Evolutionary conservation across 2,329 filamentous ascomycete species (phyloP).

Genomic region (Plectosphaerella plurivora): DNA sequence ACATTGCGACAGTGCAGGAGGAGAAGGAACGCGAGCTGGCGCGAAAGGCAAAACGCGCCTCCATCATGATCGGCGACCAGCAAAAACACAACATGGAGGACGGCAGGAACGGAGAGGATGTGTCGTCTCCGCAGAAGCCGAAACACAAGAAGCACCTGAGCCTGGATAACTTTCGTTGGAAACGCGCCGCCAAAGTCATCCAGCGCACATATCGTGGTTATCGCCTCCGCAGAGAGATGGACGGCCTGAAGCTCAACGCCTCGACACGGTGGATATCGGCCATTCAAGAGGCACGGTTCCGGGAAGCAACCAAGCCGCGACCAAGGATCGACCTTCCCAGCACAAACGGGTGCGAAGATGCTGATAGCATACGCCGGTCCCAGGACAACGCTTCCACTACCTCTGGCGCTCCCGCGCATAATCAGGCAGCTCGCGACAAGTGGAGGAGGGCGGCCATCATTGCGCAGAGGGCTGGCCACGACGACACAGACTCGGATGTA

Average conservation of each 20-base stretch:
- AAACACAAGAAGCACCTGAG: conserved; percentile 12
- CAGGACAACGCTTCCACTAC: conserved; percentile 9
- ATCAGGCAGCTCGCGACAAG: conserved; percentile 52
- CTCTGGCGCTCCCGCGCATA: conserved; percentile 10
- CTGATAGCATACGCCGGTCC: conserved; percentile 6
- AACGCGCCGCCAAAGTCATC: conserved; percentile 51
- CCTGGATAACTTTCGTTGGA: conserved; percentile 17
- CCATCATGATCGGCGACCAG: conserved; percentile 22
- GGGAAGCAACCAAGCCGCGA: conserved; percentile 43
- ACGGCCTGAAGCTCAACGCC: conserved; percentile 65
- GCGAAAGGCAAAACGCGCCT: conserved; percentile 29
- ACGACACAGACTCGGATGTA: conserved; percentile 36
- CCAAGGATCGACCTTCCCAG: conserved; percentile 15
- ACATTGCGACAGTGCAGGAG: conserved; percentile 45
- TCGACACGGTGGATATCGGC: conserved; percentile 68
- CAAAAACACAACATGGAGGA: conserved; percentile 11
- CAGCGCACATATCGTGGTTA: conserved; percentile 77
- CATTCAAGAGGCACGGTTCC: conserved; percentile 51
- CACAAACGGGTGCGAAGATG: conserved; percentile 2
- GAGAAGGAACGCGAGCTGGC: conserved; percentile 38
- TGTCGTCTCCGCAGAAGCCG: conserved; percentile 20
- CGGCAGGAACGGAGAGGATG: conserved; percentile 24
- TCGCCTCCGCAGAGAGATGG: conserved; percentile 64
- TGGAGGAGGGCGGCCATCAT: conserved; percentile 74
- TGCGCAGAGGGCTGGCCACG: conserved; percentile 66